A percentile compares a stretch with the other conserved stretches of the same genome.
phyloP scores from a whole-genome alignment of 768 basidiomycete genomes.

The Pleurotus platypus region DNA sequence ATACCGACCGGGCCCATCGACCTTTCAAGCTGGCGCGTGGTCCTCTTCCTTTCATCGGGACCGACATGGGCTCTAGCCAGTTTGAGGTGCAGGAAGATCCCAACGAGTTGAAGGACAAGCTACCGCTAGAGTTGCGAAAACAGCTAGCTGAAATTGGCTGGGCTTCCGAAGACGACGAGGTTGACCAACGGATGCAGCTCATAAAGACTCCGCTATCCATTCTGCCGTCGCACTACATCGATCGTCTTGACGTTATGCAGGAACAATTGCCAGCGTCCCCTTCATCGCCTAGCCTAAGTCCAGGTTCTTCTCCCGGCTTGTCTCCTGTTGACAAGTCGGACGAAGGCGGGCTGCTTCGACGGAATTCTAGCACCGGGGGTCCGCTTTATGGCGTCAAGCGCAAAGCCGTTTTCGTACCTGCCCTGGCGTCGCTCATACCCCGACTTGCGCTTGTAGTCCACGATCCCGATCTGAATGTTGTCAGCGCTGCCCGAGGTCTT shows the following conservation, averaged over 20 bases:
- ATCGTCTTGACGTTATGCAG: constrained; percentile 38
- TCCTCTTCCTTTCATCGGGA: constrained; percentile 70
- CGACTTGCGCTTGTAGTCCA: constrained; percentile 48
- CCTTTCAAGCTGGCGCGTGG: constrained; percentile 72
- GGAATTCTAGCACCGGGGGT: constrained; percentile 54
- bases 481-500: constrained; percentile 51
- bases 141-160: constrained; percentile 74
- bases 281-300: constrained; percentile 27
- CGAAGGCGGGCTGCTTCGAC: constrained; percentile 31
- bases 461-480: constrained; percentile 51
- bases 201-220: constrained; percentile 64
- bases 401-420: constrained; percentile 62
- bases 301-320: constrained; percentile 26
- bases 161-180: constrained; percentile 54
- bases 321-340: constrained; percentile 20
- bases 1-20: constrained; percentile 58
- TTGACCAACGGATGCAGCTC: constrained; percentile 56
- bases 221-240: constrained; percentile 54
- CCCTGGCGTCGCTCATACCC: constrained; percentile 52
- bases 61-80: constrained; percentile 64
- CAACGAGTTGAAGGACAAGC: constrained; percentile 44
- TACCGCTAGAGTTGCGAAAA: constrained; percentile 63
- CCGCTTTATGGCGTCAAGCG: constrained; percentile 47
- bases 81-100: constrained; percentile 54
- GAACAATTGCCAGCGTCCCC: constrained; percentile 21